Evolutionary conservation across 441 rosid genomes (phyloP), one percentile per base, ranked within the genome.

Genomic region (Raphanus hybrid): DNA sequence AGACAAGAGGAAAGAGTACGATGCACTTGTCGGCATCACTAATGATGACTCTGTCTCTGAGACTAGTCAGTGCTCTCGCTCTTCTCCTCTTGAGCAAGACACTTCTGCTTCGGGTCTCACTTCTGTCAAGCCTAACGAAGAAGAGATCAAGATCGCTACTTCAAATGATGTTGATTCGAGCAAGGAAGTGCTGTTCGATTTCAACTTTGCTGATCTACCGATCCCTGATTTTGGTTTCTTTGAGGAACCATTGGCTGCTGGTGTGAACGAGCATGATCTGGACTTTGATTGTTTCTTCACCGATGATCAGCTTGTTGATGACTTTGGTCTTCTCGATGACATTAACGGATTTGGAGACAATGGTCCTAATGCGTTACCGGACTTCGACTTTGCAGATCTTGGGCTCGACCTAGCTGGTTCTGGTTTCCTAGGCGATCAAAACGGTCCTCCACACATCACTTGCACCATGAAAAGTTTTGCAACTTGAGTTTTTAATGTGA

Each of bases 401-500:
- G 91, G 86, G 23, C 86, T 89, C 2, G 92, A 87, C 23, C n/a
- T 54, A 1, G 23, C 86, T 92, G 9, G 88, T 81, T 35, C 75
- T 6, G 68, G 70, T 6, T 82, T 89, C 76, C 88, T 83, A 29
- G 55, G 55, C 3, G 88, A 87, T 79, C 81, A 86, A 62, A 70
- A 16, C 23, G 58, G 3, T 26, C 86, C 90, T 41, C 76, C 81
- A 80, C 85, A 90, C 74, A 54, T 78, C 87, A 2, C 58, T 52
- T 52, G 90, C 94, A 87, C 80, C 58, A 66, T 70, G 62, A 74
- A 88, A 85, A 90, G 89, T 93, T 90, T 91, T 93, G 95, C 87
- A 87, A 91, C 80, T 64, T 75, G 60, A 5, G 58, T 41, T 41
- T 41, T 88, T 23, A 85, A 12, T n/a, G 48, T 3, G 48, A 41